phyloP scores from a whole-genome alignment of 1,139 yeast genomes.

The Suhomyces atakaporum region DNA sequence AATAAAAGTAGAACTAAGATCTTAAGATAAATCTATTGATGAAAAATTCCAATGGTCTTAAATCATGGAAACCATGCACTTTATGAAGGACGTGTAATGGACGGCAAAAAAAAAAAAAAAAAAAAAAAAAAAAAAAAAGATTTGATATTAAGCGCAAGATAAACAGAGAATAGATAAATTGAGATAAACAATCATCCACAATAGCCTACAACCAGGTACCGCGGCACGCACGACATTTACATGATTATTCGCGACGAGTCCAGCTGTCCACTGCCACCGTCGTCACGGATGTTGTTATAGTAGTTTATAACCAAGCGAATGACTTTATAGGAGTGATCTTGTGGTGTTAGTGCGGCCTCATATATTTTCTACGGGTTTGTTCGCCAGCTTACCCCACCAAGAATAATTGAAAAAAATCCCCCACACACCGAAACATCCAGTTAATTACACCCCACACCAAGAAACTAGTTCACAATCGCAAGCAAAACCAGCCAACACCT shows the following conservation, averaged over 20 bases:
- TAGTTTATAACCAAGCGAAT: too few relatives aligned
- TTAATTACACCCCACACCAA: background rate
- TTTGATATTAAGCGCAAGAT: constrained; percentile 4
- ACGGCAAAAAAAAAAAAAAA: constrained; percentile 10
- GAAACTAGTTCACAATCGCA: background rate
- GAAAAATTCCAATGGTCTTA: constrained; percentile 1
- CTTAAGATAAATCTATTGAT: background rate
- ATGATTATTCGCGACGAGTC: background rate
- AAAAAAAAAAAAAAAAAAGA: constrained; percentile 8
- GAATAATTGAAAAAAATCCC: background rate
- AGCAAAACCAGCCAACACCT: background rate
- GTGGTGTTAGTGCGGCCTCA: background rate
- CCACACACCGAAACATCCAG: background rate
- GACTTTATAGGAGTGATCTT: too few relatives aligned
- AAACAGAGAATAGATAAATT: constrained; percentile 1
- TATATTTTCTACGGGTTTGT: background rate
- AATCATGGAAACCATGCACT: constrained; percentile 9
- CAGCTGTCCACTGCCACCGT: too few relatives aligned
- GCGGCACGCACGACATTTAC: background rate
- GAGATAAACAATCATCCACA: constrained; percentile 6
- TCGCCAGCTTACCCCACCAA: background rate
- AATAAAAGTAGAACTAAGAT: background rate
- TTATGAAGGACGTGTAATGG: constrained; percentile 11
- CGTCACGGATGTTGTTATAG: too few relatives aligned
- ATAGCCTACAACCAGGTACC: constrained; percentile 4